These are phyloP conservation scores for Neurospora sp. DNA, from an alignment of 495 filamentous ascomycete species.

Conservation along the genomic window DNA sequence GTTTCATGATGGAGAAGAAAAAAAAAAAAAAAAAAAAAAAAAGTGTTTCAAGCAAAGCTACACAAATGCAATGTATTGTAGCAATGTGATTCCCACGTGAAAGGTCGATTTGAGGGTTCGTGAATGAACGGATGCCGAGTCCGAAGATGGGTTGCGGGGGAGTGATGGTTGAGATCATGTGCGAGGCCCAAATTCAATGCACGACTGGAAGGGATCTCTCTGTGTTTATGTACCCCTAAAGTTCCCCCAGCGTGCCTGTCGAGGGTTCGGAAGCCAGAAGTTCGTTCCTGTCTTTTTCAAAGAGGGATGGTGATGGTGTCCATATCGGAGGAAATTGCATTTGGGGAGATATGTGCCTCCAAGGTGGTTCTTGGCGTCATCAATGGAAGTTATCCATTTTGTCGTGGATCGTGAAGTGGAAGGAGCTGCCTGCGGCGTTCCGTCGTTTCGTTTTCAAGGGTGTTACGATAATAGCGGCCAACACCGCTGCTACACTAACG, in stretches of 20 bases:
- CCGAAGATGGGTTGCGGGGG: too few species aligned
- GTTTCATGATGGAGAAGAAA: background rate
- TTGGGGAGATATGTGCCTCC: background rate
- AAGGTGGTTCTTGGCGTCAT: background rate
- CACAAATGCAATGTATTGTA: background rate
- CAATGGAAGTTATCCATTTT: background rate
- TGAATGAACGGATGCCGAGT: background rate
- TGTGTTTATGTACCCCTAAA: background rate
- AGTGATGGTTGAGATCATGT: too few species aligned
- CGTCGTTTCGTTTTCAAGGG: background rate
- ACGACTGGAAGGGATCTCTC: background rate
- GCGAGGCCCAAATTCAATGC: background rate
- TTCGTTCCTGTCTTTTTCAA: background rate
- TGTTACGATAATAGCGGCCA: background rate
- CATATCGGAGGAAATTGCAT: background rate
- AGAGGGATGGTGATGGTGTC: background rate
- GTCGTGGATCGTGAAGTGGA: background rate
- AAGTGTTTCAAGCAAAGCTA: background rate
- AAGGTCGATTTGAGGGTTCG: background rate
- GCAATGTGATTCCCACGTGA: background rate
- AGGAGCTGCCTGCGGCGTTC: background rate
- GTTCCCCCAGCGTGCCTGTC: background rate
- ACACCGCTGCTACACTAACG: background rate
- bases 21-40: too few species aligned
- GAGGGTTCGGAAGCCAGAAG: too few species aligned